These are phyloP conservation scores for Podospora pseudopauciseta DNA, from an alignment of 495 filamentous ascomycete species.

Conservation along the genomic window DNA sequence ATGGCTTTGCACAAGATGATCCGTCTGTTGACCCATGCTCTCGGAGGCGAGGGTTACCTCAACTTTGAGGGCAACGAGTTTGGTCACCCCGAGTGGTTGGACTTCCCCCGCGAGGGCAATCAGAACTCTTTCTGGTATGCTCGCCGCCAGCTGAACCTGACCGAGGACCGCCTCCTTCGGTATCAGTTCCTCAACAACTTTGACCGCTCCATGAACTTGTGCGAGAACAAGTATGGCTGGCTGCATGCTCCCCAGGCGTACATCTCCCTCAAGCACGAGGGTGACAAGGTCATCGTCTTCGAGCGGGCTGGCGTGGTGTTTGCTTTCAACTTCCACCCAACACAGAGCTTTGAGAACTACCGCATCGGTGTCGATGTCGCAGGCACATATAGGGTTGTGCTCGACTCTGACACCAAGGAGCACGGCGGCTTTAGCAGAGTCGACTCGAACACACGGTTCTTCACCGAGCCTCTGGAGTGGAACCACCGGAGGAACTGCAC, in stretches of 20 bases:
- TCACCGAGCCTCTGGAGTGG: slow-evolving; percentile 85
- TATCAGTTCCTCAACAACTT: slow-evolving; percentile 95
- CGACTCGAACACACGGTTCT: slow-evolving; percentile 74
- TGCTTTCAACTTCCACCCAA: slow-evolving; percentile 94
- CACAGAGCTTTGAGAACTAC: slow-evolving; percentile 87
- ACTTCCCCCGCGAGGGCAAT: slow-evolving; percentile 94
- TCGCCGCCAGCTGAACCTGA: slow-evolving; percentile 88
- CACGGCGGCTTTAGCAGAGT: slow-evolving; percentile 81
- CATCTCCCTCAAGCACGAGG: slow-evolving; percentile 89
- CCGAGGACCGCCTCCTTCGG: slow-evolving; percentile 78
- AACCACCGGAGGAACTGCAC: slow-evolving; percentile 84
- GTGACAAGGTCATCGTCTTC: slow-evolving; percentile 93
- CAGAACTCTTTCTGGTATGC: slow-evolving; percentile 96
- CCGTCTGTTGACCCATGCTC: slow-evolving; percentile 82
- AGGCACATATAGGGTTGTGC: slow-evolving; percentile 83
- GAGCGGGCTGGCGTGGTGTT: slow-evolving; percentile 87
- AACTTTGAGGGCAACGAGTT: slow-evolving; percentile 99
- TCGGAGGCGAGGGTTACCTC: slow-evolving; percentile 97
- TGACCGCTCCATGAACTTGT: slow-evolving; percentile 83
- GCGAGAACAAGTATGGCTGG: slow-evolving; percentile 90
- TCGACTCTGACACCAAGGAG: slow-evolving; percentile 73
- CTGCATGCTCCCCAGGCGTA: slow-evolving; percentile 82
- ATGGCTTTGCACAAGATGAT: slow-evolving; percentile 96
- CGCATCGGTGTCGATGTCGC: slow-evolving; percentile 78
- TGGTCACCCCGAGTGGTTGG: slow-evolving; percentile 98